These are phyloP conservation scores for Leccinum broughii DNA, from an alignment of 768 basidiomycete species.

Conservation along the genomic window DNA sequence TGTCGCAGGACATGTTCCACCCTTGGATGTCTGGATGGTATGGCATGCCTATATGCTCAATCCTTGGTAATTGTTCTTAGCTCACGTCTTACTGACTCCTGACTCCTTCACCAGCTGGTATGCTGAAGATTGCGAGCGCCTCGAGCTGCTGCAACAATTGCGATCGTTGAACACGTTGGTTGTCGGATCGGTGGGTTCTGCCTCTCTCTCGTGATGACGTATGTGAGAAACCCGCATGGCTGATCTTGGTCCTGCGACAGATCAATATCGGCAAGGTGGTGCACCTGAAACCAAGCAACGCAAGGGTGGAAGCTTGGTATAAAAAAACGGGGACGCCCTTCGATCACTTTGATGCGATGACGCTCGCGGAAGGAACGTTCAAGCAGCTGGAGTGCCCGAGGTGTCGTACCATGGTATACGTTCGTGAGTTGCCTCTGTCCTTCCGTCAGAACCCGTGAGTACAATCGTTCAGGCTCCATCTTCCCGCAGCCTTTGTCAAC, in stretches of 20 bases:
- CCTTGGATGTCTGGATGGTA: conserved; percentile 43
- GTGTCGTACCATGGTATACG: conserved; percentile 30
- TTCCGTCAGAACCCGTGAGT: not conserved
- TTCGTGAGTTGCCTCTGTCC: conserved; percentile 29
- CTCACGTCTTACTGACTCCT: not conserved
- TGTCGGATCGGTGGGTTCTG: conserved; percentile 29
- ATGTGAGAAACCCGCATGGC: not conserved
- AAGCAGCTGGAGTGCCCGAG: conserved; percentile 38
- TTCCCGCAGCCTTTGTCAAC: conserved; percentile 40
- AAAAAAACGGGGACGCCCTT: conserved; percentile 31
- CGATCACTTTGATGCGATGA: conserved; percentile 38
- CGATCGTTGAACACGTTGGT: conserved; percentile 29
- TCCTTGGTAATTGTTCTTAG: conserved; percentile 29
- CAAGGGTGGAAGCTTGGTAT: conserved; percentile 22
- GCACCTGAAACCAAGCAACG: conserved; percentile 14
- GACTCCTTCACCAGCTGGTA: conserved; percentile 28
- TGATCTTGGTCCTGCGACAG: conserved; percentile 10
- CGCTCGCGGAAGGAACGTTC: conserved; percentile 17
- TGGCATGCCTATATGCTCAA: conserved; percentile 44
- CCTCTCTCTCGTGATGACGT: not conserved
- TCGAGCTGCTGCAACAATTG: conserved; percentile 25
- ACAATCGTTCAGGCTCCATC: not conserved
- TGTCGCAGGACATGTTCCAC: conserved; percentile 31
- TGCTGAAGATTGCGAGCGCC: conserved; percentile 35
- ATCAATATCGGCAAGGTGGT: conserved; percentile 26